These are phyloP conservation scores for Fusarium papillatum DNA, from an alignment of 2,329 filamentous ascomycete species.

Conservation along the genomic window DNA sequence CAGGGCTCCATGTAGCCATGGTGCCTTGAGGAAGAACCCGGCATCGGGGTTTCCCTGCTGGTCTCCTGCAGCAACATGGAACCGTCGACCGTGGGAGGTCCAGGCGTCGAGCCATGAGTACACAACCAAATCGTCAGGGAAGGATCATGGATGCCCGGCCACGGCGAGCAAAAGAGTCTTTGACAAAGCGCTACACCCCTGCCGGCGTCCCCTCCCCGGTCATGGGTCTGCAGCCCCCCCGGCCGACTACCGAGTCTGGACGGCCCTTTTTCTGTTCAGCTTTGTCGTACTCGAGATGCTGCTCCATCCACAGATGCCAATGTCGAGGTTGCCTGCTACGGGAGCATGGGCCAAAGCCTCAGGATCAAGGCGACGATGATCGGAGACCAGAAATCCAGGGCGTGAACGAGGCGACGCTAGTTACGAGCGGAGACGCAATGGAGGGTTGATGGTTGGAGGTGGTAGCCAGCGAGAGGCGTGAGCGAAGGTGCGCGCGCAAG, in stretches of 20 bases:
- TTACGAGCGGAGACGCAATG: slow-evolving; percentile 25
- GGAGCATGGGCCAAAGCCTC: neutral
- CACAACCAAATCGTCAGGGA: slow-evolving; percentile 33
- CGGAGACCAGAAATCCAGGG: slow-evolving; percentile 11
- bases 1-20: slow-evolving; percentile 18
- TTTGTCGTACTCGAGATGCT: neutral
- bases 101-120: slow-evolving; percentile 31
- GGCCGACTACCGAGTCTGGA: neutral
- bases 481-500: slow-evolving; percentile 1
- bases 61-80: slow-evolving; percentile 22
- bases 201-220: slow-evolving; percentile 15
- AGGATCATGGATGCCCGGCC: slow-evolving; percentile 35
- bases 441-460: slow-evolving; percentile 33
- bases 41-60: slow-evolving; percentile 12
- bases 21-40: slow-evolving; percentile 11
- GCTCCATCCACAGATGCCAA: neutral
- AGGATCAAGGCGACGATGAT: neutral
- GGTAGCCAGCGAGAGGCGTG: slow-evolving; percentile 19
- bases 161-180: slow-evolving; percentile 25
- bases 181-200: slow-evolving; percentile 35
- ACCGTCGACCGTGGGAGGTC: slow-evolving; percentile 19
- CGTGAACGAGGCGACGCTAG: slow-evolving; percentile 42
- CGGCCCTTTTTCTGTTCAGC: neutral
- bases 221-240: slow-evolving; percentile 23
- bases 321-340: neutral